Evolutionary conservation across 2,329 filamentous ascomycete genomes (phyloP).

Genomic region (Apiospora malaysiana): DNA sequence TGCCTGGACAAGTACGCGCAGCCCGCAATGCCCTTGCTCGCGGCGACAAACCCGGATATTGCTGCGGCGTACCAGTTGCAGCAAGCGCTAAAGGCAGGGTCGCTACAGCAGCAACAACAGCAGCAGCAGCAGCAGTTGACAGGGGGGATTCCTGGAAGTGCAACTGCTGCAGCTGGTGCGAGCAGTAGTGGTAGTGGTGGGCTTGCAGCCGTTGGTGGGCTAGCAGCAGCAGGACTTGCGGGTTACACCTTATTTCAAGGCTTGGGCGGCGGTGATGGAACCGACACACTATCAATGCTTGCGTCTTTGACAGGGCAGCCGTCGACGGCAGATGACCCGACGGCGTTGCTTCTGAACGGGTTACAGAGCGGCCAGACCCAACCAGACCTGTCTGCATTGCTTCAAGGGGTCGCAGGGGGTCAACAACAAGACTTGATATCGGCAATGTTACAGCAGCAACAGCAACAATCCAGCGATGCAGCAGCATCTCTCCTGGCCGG

Average conservation of each 20-base stretch:
- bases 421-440: neutral
- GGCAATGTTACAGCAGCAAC: neutral
- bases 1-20: constrained; percentile 20
- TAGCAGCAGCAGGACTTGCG: neutral
- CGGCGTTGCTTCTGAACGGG: no score
- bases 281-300: neutral
- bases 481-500: neutral
- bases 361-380: neutral
- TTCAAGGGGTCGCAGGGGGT: neutral
- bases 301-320: neutral
- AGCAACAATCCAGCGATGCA: neutral
- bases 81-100: constrained; percentile 1
- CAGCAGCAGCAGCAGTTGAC: neutral
- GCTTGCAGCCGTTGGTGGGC: neutral
- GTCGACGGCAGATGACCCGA: no score
- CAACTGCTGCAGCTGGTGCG: neutral
- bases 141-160: neutral
- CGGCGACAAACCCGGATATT: constrained; percentile 19
- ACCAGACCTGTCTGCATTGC: neutral
- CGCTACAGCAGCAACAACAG: neutral
- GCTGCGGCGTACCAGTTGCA: constrained; percentile 20
- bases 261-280: neutral
- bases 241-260: neutral
- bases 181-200: neutral
- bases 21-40: constrained; percentile 22